Evolutionary conservation across 164 flowering plant species (phyloP).

Genomic region (Nelumbo lutea): DNA sequence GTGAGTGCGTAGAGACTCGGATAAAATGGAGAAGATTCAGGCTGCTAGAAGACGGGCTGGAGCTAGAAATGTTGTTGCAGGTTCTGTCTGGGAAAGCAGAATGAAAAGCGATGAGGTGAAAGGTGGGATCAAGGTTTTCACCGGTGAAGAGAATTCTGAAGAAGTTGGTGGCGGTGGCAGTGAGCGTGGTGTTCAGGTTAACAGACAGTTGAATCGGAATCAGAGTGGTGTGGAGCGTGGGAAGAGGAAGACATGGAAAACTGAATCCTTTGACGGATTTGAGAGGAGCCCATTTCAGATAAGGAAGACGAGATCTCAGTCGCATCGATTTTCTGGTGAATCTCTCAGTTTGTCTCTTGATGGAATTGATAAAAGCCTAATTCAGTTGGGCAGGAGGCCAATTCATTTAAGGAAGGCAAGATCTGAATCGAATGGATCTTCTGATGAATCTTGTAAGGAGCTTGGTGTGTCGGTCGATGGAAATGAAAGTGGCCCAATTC

Average conservation of each 20-base stretch:
- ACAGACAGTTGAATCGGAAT: neutral
- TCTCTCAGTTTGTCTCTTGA: constrained; percentile 11
- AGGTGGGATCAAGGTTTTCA: constrained; percentile 69
- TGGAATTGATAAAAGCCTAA: constrained; percentile 24
- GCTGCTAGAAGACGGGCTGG: constrained; percentile 16
- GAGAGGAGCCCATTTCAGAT: constrained; percentile 18
- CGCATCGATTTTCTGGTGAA: neutral
- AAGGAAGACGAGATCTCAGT: constrained; percentile 20
- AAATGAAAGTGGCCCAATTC: constrained; percentile 21
- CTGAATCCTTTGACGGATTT: constrained; percentile 28
- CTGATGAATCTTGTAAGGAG: neutral
- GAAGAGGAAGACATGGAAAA: constrained; percentile 51
- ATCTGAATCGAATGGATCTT: neutral
- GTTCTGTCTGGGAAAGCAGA: constrained; percentile 81
- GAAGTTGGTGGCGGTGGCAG: neutral
- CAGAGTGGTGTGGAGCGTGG: constrained; percentile 20
- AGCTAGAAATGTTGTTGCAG: constrained; percentile 36
- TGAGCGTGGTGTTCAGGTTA: neutral
- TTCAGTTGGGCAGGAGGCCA: neutral
- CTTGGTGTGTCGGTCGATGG: neutral
- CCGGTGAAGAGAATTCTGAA: constrained; percentile 28
- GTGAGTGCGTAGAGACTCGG: neutral
- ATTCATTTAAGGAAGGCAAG: constrained; percentile 11
- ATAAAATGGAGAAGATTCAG: constrained; percentile 15
- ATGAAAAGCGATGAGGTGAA: constrained; percentile 72